Evolutionary conservation across 1,139 yeast genomes (phyloP).

Genomic region (Blastobotrys buckinghamii): DNA sequence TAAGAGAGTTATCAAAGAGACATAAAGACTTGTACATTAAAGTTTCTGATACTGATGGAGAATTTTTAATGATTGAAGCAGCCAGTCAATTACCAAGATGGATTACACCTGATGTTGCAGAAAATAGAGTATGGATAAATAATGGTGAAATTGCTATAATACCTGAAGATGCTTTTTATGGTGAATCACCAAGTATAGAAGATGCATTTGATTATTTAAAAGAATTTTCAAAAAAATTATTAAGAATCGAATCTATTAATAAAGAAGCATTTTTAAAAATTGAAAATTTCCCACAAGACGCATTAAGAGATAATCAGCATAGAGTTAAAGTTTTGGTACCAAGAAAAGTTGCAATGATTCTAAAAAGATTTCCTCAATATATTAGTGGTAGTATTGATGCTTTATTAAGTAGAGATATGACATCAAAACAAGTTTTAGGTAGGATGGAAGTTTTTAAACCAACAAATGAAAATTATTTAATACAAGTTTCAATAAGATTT

Average conservation of each 20-base stretch:
- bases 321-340: conserved; percentile 17
- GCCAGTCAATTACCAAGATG: conserved; percentile 42
- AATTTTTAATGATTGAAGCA: conserved; percentile 47
- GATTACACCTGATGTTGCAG: conserved; percentile 38
- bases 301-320: conserved; percentile 15
- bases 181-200: conserved; percentile 6
- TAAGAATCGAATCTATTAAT: conserved; percentile 7
- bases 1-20: conserved; percentile 35
- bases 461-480: conserved; percentile 20
- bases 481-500: conserved; percentile 21
- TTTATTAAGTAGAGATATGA: neutral
- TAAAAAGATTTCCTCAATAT: conserved; percentile 19
- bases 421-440: neutral
- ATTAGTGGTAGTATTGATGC: conserved; percentile 15
- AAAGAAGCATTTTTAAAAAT: conserved; percentile 11
- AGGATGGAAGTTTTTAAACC: conserved; percentile 7
- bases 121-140: conserved; percentile 36
- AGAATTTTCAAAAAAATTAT: conserved; percentile 3
- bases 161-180: conserved; percentile 16
- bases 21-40: conserved; percentile 41
- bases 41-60: conserved; percentile 51
- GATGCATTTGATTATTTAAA: conserved; percentile 13
- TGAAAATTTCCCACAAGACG: conserved; percentile 11
- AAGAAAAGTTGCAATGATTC: conserved; percentile 18
- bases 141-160: conserved; percentile 24